These are phyloP conservation scores for Tolypocladium guangdongense DNA, from an alignment of 2,329 filamentous ascomycete genomes.

Conservation along the genomic window DNA sequence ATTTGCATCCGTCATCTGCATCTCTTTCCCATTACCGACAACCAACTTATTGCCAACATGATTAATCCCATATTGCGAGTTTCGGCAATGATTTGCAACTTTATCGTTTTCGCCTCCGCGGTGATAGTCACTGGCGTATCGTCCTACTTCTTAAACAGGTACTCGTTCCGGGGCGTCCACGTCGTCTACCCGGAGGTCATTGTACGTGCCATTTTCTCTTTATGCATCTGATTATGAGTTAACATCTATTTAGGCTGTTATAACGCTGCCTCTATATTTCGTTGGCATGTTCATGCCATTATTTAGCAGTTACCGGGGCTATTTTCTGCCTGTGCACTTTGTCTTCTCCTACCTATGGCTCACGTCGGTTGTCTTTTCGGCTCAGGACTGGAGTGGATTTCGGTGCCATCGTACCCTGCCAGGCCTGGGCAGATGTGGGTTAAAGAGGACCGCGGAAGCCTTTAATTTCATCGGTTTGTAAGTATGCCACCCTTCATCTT, in stretches of 20 bases:
- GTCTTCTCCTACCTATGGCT: constrained; percentile 16
- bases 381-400: constrained; percentile 10
- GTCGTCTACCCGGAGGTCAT: constrained; percentile 14
- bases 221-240: no score
- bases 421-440: constrained; percentile 4
- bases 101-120: constrained; percentile 11
- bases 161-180: constrained; percentile 5
- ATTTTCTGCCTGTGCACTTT: constrained; percentile 10
- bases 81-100: constrained; percentile 9
- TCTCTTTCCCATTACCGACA: no score
- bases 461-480: constrained; percentile 16
- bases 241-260: constrained; percentile 7
- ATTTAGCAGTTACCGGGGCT: constrained; percentile 9
- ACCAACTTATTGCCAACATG: neutral
- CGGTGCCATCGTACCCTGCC: constrained; percentile 3
- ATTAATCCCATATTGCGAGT: constrained; percentile 3
- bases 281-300: constrained; percentile 9
- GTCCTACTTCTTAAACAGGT: constrained; percentile 11
- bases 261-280: constrained; percentile 11
- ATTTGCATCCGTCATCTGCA: no score
- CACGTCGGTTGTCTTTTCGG: constrained; percentile 14
- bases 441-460: constrained; percentile 11
- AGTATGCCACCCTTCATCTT: neutral
- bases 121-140: constrained; percentile 12
- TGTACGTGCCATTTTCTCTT: neutral